Conservation (phyloP, 768 basidiomycete species). For the Tylopilus sp. region DNA sequence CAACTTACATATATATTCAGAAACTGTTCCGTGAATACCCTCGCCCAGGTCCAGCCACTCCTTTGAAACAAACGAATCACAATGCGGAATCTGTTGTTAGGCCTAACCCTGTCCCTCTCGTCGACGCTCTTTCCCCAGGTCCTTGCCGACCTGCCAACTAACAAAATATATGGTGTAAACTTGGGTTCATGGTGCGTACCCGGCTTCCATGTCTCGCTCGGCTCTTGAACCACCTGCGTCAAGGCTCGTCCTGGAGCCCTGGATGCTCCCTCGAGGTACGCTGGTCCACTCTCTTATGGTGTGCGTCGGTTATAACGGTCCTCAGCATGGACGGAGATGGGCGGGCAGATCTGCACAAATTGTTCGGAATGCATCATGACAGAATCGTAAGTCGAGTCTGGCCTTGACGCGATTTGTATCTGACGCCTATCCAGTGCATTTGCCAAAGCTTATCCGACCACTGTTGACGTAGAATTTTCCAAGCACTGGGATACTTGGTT, state of each 20-base stretch:
- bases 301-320: background rate
- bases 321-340: slow-evolving; percentile 71
- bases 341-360: slow-evolving; percentile 56
- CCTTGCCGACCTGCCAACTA: slow-evolving; percentile 18
- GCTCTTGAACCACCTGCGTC: slow-evolving; percentile 3
- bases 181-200: slow-evolving; percentile 56
- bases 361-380: slow-evolving; percentile 62
- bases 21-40: background rate
- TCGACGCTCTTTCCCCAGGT: slow-evolving; percentile 14
- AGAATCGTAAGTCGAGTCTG: slow-evolving; percentile 52
- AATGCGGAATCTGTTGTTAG: slow-evolving; percentile 20
- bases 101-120: slow-evolving; percentile 14
- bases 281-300: background rate
- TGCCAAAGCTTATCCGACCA: slow-evolving; percentile 54
- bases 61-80: background rate
- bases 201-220: background rate
- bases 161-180: slow-evolving; percentile 70
- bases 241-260: slow-evolving; percentile 78
- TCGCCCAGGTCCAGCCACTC: background rate
- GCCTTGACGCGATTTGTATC: background rate
- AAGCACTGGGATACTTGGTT: slow-evolving; percentile 78
- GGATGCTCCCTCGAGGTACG: slow-evolving; percentile 74
- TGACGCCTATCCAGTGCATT: slow-evolving; percentile 43
- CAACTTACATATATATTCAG: slow-evolving; percentile 7
- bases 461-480: slow-evolving; percentile 55